Evolutionary conservation across 805 yeast genomes (phyloP).

Genomic region (Wickerhamiella cacticola): DNA sequence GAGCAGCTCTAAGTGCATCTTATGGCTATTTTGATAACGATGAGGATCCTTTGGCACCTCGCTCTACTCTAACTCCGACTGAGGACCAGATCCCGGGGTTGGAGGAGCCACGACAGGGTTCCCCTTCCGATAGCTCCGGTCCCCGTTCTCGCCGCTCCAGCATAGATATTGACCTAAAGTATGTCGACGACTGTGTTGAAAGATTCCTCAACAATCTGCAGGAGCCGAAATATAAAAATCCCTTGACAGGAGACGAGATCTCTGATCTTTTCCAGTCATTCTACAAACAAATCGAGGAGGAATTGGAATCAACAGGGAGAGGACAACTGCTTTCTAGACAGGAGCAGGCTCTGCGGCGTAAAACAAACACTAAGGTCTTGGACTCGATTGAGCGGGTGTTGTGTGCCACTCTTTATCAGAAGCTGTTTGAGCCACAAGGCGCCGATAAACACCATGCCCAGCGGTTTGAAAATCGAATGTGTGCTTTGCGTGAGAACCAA

Average conservation of each 20-base stretch:
- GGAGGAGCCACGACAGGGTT: slow-evolving; percentile 1
- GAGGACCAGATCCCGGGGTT: not conserved
- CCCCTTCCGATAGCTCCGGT: not conserved
- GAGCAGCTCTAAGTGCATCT: slow-evolving; percentile 2
- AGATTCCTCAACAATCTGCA: slow-evolving; percentile 26
- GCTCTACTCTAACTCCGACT: not conserved
- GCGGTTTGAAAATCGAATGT: slow-evolving; percentile 23
- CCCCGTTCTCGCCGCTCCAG: not conserved
- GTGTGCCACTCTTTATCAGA: slow-evolving; percentile 28
- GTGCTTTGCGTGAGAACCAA: slow-evolving; percentile 23
- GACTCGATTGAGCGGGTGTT: slow-evolving; percentile 31
- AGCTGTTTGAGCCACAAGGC: slow-evolving; percentile 25
- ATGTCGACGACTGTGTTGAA: slow-evolving; percentile 6
- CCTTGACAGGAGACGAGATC: slow-evolving; percentile 31
- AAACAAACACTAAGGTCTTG: slow-evolving; percentile 17
- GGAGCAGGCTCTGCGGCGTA: slow-evolving; percentile 20
- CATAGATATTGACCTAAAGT: not conserved
- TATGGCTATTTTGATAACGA: slow-evolving; percentile 2
- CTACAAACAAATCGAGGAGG: slow-evolving; percentile 27
- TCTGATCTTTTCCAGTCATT: slow-evolving; percentile 33
- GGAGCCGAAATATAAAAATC: slow-evolving; percentile 31
- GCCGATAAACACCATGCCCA: slow-evolving; percentile 20
- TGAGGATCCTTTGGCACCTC: slow-evolving; percentile 8
- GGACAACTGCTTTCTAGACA: slow-evolving; percentile 23
- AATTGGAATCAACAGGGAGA: slow-evolving; percentile 16